phyloP scores from a whole-genome alignment of 1,139 yeast genomes.

The Candida pseudoviswanathii region DNA sequence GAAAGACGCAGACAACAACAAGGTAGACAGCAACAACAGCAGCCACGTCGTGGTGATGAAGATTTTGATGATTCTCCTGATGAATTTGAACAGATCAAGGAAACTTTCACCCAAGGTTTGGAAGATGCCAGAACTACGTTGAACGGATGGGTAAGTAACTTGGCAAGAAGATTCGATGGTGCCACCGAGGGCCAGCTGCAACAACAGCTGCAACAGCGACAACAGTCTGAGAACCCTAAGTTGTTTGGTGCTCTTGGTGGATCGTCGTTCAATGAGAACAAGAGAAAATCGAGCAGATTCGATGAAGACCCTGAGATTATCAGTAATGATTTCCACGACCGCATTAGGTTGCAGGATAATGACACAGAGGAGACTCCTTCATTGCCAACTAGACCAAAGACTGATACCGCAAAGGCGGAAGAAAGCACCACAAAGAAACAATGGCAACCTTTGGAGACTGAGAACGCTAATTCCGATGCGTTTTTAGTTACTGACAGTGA shows the following conservation, averaged over 20 bases:
- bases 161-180: conserved; percentile 58
- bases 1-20: conserved; percentile 7
- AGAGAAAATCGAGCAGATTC: conserved; percentile 36
- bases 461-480: conserved; percentile 66
- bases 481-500: conserved; percentile 80
- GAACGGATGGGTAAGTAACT: conserved; percentile 78
- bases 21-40: conserved; percentile 11
- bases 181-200: conserved; percentile 15
- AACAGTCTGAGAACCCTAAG: conserved; percentile 27
- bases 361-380: conserved; percentile 43
- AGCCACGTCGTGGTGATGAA: conserved; percentile 22
- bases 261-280: conserved; percentile 37
- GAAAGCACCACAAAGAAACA: conserved; percentile 33
- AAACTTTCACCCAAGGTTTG: conserved; percentile 71
- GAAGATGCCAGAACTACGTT: conserved; percentile 83
- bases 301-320: conserved; percentile 60
- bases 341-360: conserved; percentile 53
- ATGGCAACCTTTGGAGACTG: conserved; percentile 64
- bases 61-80: conserved; percentile 62
- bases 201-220: conserved; percentile 9
- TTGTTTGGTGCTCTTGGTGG: conserved; percentile 54
- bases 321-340: conserved; percentile 56
- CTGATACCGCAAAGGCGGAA: conserved; percentile 9
- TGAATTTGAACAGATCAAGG: conserved; percentile 68
- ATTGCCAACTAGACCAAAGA: conserved; percentile 30